Base-by-base conservation (phyloP, 805 yeast species). In the Wickerhamomyces strasburgensis region DNA sequence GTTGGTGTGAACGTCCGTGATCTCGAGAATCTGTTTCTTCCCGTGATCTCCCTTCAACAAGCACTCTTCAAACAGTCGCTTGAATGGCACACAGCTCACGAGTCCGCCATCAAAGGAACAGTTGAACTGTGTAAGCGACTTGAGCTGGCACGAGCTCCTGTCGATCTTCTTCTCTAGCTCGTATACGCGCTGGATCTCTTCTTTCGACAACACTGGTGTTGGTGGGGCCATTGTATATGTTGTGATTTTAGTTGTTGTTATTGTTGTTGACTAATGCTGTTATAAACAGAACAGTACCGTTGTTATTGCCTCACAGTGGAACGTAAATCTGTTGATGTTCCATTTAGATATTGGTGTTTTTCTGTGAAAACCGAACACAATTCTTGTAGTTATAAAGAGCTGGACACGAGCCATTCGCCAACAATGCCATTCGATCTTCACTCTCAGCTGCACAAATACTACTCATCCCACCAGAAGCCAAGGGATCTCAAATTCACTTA, bases 191-290 rank as follows among this genome's bases (percentile, higher is more conserved):
- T 48, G 47, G 16, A 64, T 54, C 35, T 70, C 74, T 3, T 60
- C 65, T 19, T 58, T 40, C 3, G 61, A 47, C 33, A 66, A 64
- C 3, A 72, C 64, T 0, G 73, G 73, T n/a, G 73, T 59, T 8
- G 72, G 68, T 2, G 76, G 78, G 0, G 76, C 75, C 77, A 72
- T 71, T 15, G 21, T 27, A n/a, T n/a, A n/a, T n/a, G n/a, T n/a
- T n/a, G n/a, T n/a, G n/a, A n/a, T n/a, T n/a, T n/a, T n/a, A n/a
- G n/a, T n/a, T n/a, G n/a, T n/a, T n/a, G n/a, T n/a, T n/a, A n/a
- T n/a, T n/a, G n/a, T n/a, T n/a, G n/a, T n/a, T n/a, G n/a, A n/a
- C n/a, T n/a, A n/a, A n/a, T n/a, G n/a, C n/a, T n/a, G n/a, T n/a
- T n/a, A n/a, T n/a, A n/a, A n/a, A n/a, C n/a, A n/a, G n/a, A n/a